Conservation (phyloP, 129 eudicot genomes). For the Centrapalus pauciflorus region DNA sequence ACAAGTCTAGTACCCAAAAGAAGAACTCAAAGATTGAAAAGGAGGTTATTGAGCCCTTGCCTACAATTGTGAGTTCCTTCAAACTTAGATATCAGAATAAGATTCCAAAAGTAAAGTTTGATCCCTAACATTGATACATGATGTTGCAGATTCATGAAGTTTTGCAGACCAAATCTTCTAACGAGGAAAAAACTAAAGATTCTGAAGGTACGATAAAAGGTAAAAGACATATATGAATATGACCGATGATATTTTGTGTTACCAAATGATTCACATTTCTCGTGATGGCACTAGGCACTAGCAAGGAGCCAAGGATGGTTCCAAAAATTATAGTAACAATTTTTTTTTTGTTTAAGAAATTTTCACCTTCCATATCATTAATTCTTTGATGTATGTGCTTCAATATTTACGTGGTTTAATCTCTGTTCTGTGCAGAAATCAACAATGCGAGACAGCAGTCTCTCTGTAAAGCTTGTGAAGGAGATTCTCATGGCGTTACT, state of each 20-base stretch:
- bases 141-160: conserved; percentile 43
- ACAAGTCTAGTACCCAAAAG: conserved; percentile 24
- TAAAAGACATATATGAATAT: conserved; percentile 12
- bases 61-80: conserved; percentile 28
- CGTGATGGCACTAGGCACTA: too few relatives aligned
- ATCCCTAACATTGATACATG: conserved; percentile 5
- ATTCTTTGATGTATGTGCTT: too few relatives aligned
- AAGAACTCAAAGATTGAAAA: conserved; percentile 35
- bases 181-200: conserved; percentile 24
- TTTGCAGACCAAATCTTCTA: conserved; percentile 10
- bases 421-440: conserved; percentile 26
- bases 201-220: conserved; percentile 29
- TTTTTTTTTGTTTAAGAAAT: background rate
- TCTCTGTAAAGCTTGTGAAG: conserved; percentile 15
- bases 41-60: conserved; percentile 17
- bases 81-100: background rate
- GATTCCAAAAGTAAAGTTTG: background rate
- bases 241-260: background rate
- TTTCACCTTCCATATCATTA: too few relatives aligned
- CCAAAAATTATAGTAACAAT: too few relatives aligned
- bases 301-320: too few relatives aligned
- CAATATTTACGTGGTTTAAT: background rate
- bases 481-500: conserved; percentile 3
- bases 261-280: too few relatives aligned
- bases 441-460: conserved; percentile 10